Conservation (phyloP, 2,329 filamentous ascomycete species). For the Colletotrichum brevisporum region DNA sequence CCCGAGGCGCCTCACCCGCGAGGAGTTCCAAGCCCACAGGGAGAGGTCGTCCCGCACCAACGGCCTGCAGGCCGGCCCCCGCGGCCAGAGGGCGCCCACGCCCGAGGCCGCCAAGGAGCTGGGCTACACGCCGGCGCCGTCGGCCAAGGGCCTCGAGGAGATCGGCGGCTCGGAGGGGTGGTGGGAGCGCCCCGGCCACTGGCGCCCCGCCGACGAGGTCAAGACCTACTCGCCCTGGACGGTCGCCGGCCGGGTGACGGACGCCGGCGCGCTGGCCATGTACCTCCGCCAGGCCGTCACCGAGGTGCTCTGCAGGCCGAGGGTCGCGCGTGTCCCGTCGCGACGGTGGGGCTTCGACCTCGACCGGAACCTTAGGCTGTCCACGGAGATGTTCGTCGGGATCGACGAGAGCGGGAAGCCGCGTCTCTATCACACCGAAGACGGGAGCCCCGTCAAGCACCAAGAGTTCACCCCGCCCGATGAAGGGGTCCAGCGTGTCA, state of each 20-base stretch:
- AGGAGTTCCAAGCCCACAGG: too few species aligned
- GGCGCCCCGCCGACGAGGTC: slow-evolving; percentile 60
- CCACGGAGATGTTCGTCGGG: slow-evolving; percentile 55
- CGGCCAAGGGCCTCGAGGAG: slow-evolving; percentile 60
- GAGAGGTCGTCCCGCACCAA: too few species aligned
- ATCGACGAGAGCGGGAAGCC: slow-evolving; percentile 54
- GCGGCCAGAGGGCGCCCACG: not conserved
- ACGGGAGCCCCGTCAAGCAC: not conserved
- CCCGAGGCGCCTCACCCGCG: too few species aligned
- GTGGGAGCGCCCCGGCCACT: slow-evolving; percentile 70
- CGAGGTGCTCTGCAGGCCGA: slow-evolving; percentile 59
- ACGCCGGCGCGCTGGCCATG: slow-evolving; percentile 62
- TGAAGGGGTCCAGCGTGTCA: slow-evolving; percentile 47
- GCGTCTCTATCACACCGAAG: not conserved
- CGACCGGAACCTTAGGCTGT: slow-evolving; percentile 44
- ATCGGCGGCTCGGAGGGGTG: slow-evolving; percentile 63
- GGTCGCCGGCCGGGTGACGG: slow-evolving; percentile 55
- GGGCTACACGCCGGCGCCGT: slow-evolving; percentile 63
- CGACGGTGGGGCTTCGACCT: too few species aligned
- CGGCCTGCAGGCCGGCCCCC: too few species aligned
- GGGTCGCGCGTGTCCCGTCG: too few species aligned
- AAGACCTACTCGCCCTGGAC: slow-evolving; percentile 53
- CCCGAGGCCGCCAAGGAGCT: slow-evolving; percentile 1
- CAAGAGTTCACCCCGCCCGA: slow-evolving; percentile 49
- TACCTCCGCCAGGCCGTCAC: slow-evolving; percentile 65